These are phyloP conservation scores for Aureobasidium sp. DNA, from an alignment of 2,329 filamentous ascomycete species.

Conservation along the genomic window DNA sequence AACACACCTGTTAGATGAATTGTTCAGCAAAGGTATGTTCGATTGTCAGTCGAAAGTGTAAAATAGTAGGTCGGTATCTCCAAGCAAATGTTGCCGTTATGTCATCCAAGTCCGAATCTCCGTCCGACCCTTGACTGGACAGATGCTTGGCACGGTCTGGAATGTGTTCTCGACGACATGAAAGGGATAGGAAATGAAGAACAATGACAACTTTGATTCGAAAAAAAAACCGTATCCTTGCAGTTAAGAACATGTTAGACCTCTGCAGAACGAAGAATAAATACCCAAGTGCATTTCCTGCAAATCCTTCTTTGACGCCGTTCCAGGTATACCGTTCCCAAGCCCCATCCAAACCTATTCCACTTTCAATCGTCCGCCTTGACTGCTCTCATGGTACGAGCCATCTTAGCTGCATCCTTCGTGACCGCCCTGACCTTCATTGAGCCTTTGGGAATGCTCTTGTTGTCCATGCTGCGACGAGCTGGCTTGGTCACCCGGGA, in stretches of 20 bases:
- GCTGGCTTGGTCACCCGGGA: background rate
- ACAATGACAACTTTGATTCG: background rate
- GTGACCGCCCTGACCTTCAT: slow-evolving; percentile 8
- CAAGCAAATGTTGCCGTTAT: slow-evolving; percentile 10
- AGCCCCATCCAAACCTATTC: background rate
- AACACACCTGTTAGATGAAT: background rate
- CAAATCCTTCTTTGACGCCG: background rate
- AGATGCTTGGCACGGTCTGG: slow-evolving; percentile 5
- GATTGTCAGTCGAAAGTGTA: background rate
- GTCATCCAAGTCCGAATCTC: slow-evolving; percentile 2
- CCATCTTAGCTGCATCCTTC: slow-evolving; percentile 6
- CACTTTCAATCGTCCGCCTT: slow-evolving; percentile 4
- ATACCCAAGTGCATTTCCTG: background rate
- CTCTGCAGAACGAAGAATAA: background rate
- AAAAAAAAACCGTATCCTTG: background rate
- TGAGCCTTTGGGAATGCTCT: slow-evolving; percentile 11
- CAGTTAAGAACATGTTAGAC: slow-evolving; percentile 1
- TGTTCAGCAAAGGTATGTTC: background rate
- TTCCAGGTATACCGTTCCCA: background rate
- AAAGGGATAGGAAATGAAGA: background rate
- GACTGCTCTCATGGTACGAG: slow-evolving; percentile 12
- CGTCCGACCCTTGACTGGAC: background rate
- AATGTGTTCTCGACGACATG: background rate
- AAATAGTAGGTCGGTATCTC: background rate
- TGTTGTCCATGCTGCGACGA: slow-evolving; percentile 10